Evolutionary conservation across 2,329 filamentous ascomycete species (phyloP).

Genomic region (Venturiaceae sp.): DNA sequence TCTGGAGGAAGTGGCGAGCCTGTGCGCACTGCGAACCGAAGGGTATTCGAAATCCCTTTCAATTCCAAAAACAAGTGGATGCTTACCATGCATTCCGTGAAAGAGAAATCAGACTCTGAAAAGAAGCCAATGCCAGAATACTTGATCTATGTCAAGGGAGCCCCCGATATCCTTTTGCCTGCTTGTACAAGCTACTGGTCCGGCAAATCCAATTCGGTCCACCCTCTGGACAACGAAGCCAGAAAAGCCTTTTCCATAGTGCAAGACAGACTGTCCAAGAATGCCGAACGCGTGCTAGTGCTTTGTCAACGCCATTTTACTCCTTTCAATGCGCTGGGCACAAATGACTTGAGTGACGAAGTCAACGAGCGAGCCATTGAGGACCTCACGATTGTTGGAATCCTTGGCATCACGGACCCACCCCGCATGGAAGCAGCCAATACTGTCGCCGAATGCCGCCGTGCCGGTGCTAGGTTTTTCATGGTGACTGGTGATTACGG

Average conservation of each 20-base stretch:
- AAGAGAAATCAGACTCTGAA: too few species aligned
- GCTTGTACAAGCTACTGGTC: too few species aligned
- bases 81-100: slow-evolving; percentile 25
- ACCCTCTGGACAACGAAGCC: slow-evolving; percentile 18
- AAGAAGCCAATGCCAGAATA: too few species aligned
- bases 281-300: neutral
- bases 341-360: neutral
- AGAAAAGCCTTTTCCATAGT: neutral
- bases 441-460: slow-evolving; percentile 25
- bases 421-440: slow-evolving; percentile 14
- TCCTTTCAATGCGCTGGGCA: neutral
- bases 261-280: neutral
- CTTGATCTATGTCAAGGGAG: too few species aligned
- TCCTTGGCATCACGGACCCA: neutral
- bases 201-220: too few species aligned
- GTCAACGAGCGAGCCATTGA: neutral
- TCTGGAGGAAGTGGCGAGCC: neutral
- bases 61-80: slow-evolving; percentile 44
- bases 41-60: slow-evolving; percentile 36
- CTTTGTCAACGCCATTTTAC: neutral
- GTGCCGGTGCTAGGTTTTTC: slow-evolving; percentile 29
- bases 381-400: neutral
- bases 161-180: too few species aligned
- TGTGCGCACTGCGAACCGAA: slow-evolving; percentile 11
- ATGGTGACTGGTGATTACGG: slow-evolving; percentile 35